Evolutionary conservation across 345 rosid genomes (phyloP), one percentile per base, ranked within the genome.

Genomic region (Isatis tinctoria): DNA sequence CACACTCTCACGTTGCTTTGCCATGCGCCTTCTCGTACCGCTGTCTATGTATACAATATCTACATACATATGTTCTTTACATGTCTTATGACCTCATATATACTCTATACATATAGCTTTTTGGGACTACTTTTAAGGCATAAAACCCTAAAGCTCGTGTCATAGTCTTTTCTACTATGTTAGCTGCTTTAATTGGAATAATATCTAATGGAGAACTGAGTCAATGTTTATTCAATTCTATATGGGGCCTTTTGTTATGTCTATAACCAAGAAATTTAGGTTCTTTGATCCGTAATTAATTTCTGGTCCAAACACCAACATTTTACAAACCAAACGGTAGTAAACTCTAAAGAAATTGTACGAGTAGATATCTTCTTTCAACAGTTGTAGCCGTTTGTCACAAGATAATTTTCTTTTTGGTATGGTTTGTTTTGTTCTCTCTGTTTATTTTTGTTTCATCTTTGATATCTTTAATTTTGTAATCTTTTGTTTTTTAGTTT

Each of bases 1-100:
- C 80, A 77, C 80, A 71, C 80, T 77, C 76, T 71, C 8, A 77
- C 75, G 67, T 70, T 49, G 62, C 47, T 54, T 57, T 7, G 63
- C 62, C 80, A 77, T 77, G 72, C 76, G 80, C 80, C 45, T 58
- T 48, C 67, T 57, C 16, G 51, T 49, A 49, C 28, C 52, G 54
- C 11, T 62, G 51, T 62, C 39, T 45, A 36, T 26, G 52, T 57
- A 36, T 26, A 56, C 62, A 28, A 10, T n/a, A 56, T 30, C 33
- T 5, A 36, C 41, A 35, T 36, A 56, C 47, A 30, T n/a, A 16
- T 49, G 57, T n/a, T 54, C 18, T 54, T 13, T 58, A 13, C 40
- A 28, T 51, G 10, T 13, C 22, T 40, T 48, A 4, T 73, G 67
- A 68, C 58, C 69, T 68, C 79, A 67, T 67, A 17, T 11, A 27